phyloP scores from a whole-genome alignment of 2,329 filamentous ascomycete species.

The Plectosphaerella sp. region DNA sequence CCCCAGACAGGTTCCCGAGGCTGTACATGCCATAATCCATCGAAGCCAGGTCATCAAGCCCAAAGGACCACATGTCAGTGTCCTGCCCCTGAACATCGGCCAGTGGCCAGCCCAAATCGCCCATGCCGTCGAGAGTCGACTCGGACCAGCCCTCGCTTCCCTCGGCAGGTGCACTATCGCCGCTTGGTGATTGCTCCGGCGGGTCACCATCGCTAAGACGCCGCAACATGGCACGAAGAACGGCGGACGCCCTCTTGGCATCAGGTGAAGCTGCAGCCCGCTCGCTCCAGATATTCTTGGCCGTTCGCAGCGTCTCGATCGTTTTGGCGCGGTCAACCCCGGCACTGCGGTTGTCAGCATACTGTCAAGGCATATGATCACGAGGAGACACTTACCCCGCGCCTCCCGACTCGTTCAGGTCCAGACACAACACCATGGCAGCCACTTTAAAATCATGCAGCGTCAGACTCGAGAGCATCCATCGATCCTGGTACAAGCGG shows the following conservation, averaged over 20 bases:
- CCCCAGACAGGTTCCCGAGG: too few relatives aligned
- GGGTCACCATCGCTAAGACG: slow-evolving; percentile 1
- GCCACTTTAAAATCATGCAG: slow-evolving; percentile 55
- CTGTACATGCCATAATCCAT: too few relatives aligned
- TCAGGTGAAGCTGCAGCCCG: slow-evolving; percentile 32
- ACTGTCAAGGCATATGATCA: slow-evolving; percentile 13
- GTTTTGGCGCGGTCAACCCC: slow-evolving; percentile 26
- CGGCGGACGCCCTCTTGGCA: slow-evolving; percentile 34
- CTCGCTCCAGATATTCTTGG: slow-evolving; percentile 37
- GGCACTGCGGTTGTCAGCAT: too few relatives aligned
- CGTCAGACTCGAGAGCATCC: slow-evolving; percentile 48
- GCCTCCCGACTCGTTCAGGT: slow-evolving; percentile 34
- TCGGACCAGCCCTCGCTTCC: too few relatives aligned
- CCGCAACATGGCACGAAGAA: slow-evolving; percentile 35
- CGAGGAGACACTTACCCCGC: slow-evolving; percentile 25
- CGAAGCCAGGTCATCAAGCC: too few relatives aligned
- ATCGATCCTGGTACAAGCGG: slow-evolving; percentile 45
- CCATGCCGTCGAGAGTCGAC: too few relatives aligned
- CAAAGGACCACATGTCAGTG: too few relatives aligned
- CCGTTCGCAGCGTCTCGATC: slow-evolving; percentile 30
- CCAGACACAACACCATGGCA: slow-evolving; percentile 54
- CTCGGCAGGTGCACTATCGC: too few relatives aligned
- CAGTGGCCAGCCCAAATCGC: too few relatives aligned
- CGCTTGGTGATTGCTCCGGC: too few relatives aligned
- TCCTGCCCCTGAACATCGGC: too few relatives aligned